Evolutionary conservation across 352 stramenopile genomes (phyloP), one percentile per base, ranked within the genome.

Genomic region (Phytopythium oedochilum): DNA sequence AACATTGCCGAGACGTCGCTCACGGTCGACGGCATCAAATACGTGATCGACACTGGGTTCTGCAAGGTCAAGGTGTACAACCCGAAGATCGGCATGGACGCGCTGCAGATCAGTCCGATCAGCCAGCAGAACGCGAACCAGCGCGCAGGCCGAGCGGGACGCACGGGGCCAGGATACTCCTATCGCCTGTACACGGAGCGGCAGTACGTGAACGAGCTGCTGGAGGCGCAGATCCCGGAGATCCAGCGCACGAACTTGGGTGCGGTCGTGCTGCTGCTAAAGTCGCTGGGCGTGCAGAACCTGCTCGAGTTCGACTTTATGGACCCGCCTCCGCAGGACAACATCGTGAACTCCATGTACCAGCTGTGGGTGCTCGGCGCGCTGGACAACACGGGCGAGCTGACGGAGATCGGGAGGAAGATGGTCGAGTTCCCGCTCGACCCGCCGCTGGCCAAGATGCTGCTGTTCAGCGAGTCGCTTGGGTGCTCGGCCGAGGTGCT

Each of bases 51-150:
- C 73, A 84, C 84, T 5, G 97, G 97, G 3, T 99, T 96, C 66
- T 98, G 92, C 73, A 99, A 99, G 64, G 88, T 99, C 15, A 99
- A 99, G 66, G 97, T 99, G 17, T 99, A 99, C 80, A 99, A 99
- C 78, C 93, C 97, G 0, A 97, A 97, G 66, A 99, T 99, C 68
- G 97, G 97, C 53, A 99, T 99, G 97, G 96, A 99, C 72, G 88
- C 96, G 6, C 72, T 99, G 20, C 91, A 98, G 52, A 88, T 98
- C 15, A 97, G 70, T 18, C 97, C 96, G 5, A 94, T 99, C 45
- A 98, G 88, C 32, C 92, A 98, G 74, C 96, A 98, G 53, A 99
- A 99, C 63, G 96, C 97, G 2, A 99, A 98, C 58, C 97, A 99
- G 71, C 89, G 97, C 12, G 87, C 84, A 10, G 97, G 97, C 59